These are phyloP conservation scores for Eremochloa ophiuroides DNA, from an alignment of 176 grass and related monocot species.

Conservation along the genomic window DNA sequence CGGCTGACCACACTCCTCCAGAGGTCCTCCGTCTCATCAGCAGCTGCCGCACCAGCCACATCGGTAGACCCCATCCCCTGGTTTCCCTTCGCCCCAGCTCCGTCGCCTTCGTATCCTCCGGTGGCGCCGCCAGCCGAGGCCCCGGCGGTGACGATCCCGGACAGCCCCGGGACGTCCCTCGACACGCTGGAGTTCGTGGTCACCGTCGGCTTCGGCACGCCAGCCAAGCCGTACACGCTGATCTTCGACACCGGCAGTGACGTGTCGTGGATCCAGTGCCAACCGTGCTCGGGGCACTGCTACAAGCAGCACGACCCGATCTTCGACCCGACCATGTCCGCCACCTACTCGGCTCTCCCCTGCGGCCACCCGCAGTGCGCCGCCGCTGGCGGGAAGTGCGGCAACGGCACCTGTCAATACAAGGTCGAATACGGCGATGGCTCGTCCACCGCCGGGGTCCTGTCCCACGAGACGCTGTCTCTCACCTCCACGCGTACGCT, in stretches of 20 bases:
- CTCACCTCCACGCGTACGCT: slow-evolving; percentile 12
- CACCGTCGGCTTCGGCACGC: slow-evolving; percentile 56
- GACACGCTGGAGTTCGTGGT: slow-evolving; percentile 57
- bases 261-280: slow-evolving; percentile 78
- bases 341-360: slow-evolving; percentile 39
- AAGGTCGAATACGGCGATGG: slow-evolving; percentile 39
- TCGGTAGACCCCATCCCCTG: not conserved
- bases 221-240: slow-evolving; percentile 10
- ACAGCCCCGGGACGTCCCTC: slow-evolving; percentile 15
- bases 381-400: not conserved
- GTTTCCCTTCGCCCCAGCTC: not conserved
- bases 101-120: not conserved
- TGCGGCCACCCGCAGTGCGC: slow-evolving; percentile 37
- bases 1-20: slow-evolving; percentile 11
- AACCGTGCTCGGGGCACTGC: slow-evolving; percentile 51
- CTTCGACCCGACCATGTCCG: slow-evolving; percentile 58
- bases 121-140: not conserved
- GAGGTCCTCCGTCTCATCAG: not conserved
- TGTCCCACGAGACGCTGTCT: slow-evolving; percentile 46
- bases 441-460: slow-evolving; percentile 39
- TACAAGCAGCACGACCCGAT: slow-evolving; percentile 54
- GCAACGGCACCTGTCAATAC: slow-evolving; percentile 39
- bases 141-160: slow-evolving; percentile 34
- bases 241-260: slow-evolving; percentile 72
- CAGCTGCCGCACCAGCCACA: not conserved